A percentile compares a stretch with the other conserved stretches of the same genome.
phyloP scores from a whole-genome alignment of 2,329 filamentous ascomycete species.

The Verticillium klebahnii region DNA sequence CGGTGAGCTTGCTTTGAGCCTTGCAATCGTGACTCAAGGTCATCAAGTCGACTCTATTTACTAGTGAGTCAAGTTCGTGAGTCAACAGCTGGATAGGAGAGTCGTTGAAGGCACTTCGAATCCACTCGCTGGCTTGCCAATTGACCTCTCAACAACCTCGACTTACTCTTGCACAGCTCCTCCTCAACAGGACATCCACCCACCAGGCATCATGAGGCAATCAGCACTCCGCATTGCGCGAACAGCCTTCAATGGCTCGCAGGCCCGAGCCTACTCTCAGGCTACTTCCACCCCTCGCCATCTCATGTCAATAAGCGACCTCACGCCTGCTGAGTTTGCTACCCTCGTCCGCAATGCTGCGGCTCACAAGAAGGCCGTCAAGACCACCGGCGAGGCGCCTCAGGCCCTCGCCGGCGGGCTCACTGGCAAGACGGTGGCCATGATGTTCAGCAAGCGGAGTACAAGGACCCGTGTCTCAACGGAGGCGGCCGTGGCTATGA shows the following conservation, averaged over 20 bases:
- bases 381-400: slow-evolving; percentile 56
- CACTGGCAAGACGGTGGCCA: slow-evolving; percentile 75
- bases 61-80: background rate
- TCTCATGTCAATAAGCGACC: slow-evolving; percentile 85
- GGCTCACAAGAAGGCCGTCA: slow-evolving; percentile 71
- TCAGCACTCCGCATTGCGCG: slow-evolving; percentile 26
- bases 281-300: slow-evolving; percentile 59
- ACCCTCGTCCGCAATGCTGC: slow-evolving; percentile 79
- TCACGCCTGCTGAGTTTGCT: slow-evolving; percentile 74
- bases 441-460: slow-evolving; percentile 96
- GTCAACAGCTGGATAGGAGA: background rate
- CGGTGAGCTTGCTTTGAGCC: slow-evolving; percentile 8
- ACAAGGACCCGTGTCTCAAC: slow-evolving; percentile 92
- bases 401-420: slow-evolving; percentile 57
- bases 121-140: background rate
- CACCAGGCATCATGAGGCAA: slow-evolving; percentile 25
- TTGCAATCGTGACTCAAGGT: slow-evolving; percentile 10
- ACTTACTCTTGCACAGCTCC: background rate
- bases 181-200: background rate
- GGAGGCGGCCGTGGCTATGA: slow-evolving; percentile 79
- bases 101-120: background rate
- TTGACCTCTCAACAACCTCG: background rate
- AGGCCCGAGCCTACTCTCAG: slow-evolving; percentile 39
- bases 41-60: background rate
- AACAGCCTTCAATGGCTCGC: slow-evolving; percentile 27